Evolutionary conservation across 1,284 basidiomycete species (phyloP).

Genomic region (Meira nashicola): DNA sequence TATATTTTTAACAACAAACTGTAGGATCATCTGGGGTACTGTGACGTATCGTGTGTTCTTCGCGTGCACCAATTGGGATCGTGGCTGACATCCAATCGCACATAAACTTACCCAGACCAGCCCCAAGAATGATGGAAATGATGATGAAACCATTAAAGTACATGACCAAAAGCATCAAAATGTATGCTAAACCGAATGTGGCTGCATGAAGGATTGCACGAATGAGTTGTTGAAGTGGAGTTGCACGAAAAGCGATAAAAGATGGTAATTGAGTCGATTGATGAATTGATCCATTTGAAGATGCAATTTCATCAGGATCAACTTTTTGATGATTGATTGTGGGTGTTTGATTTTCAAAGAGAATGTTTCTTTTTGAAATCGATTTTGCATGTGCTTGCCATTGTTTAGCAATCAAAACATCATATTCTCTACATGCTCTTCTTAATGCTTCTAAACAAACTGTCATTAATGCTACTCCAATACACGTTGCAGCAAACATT

Average conservation of each 20-base stretch:
- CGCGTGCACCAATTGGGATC: background rate
- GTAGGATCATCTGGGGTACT: no score
- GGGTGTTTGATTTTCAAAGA: no score
- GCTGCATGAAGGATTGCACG: constrained; percentile 38
- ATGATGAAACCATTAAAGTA: constrained; percentile 48
- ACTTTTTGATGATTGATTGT: no score
- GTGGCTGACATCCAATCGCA: constrained; percentile 28
- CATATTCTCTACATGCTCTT: constrained; percentile 38
- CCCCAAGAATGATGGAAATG: constrained; percentile 40
- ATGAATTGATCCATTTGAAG: background rate
- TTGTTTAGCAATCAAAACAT: constrained; percentile 30
- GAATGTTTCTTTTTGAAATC: background rate
- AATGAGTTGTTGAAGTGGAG: constrained; percentile 33
- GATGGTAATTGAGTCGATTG: background rate
- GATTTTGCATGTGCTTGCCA: constrained; percentile 16
- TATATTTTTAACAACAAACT: no score
- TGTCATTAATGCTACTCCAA: constrained; percentile 40
- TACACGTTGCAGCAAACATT: constrained; percentile 43
- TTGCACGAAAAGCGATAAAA: constrained; percentile 6
- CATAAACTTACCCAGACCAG: constrained; percentile 42
- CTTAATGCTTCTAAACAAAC: constrained; percentile 41
- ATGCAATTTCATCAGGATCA: background rate
- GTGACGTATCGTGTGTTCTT: no score
- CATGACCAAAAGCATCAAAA: constrained; percentile 48
- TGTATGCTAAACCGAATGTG: constrained; percentile 42